Evolutionary conservation across 78 protist genomes (phyloP).

Genomic region (Dictyostelium brefeldianum): DNA sequence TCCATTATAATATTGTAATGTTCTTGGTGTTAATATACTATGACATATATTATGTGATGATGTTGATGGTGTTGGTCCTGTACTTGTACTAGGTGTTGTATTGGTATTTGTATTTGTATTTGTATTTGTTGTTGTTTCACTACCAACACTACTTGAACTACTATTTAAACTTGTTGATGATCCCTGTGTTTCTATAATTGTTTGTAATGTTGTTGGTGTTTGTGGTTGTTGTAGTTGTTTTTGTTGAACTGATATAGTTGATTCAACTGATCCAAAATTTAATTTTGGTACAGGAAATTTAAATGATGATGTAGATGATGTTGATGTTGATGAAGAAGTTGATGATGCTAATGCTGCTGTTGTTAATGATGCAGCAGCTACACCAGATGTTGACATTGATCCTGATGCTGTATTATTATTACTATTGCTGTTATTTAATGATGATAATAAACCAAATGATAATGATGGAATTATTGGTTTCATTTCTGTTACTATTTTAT

Average conservation of each 20-base stretch:
- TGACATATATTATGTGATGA: not conserved
- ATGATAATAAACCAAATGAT: not conserved
- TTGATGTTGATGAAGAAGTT: constrained; percentile 4
- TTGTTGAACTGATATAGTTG: not conserved
- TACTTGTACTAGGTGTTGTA: not conserved
- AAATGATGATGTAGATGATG: not conserved
- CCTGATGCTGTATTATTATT: not conserved
- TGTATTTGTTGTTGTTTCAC: not conserved
- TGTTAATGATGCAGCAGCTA: too few relatives aligned
- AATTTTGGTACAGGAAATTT: constrained; percentile 14
- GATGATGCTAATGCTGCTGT: not conserved
- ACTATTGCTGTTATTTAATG: not conserved
- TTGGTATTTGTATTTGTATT: not conserved
- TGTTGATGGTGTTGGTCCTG: not conserved
- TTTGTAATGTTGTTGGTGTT: not conserved
- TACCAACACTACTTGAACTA: constrained; percentile 6
- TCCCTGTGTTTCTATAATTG: not conserved
- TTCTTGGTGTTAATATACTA: not conserved
- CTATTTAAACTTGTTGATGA: constrained; percentile 6
- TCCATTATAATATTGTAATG: constrained; percentile 12
- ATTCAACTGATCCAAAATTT: not conserved
- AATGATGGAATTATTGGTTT: constrained; percentile 1
- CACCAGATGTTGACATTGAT: not conserved
- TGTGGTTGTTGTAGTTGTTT: not conserved
- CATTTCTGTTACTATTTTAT: not conserved